Evolutionary conservation across 768 basidiomycete species (phyloP).

Genomic region (Suillus decipiens): DNA sequence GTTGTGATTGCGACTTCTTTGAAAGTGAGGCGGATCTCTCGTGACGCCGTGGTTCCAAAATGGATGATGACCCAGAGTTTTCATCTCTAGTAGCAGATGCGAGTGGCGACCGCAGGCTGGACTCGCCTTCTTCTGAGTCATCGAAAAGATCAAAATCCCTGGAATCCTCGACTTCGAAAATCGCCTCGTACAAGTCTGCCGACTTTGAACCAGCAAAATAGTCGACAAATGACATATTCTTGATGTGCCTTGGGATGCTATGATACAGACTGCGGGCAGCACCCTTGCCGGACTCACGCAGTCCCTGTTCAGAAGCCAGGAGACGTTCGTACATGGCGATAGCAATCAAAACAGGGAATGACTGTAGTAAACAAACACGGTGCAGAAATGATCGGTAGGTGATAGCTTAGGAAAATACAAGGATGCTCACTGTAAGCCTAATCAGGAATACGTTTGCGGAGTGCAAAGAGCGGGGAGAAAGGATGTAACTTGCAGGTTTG

Average conservation of each 20-base stretch:
- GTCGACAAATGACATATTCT: constrained; percentile 73
- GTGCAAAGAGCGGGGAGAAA: constrained; percentile 80
- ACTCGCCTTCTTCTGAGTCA: constrained; percentile 47
- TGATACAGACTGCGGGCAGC: constrained; percentile 60
- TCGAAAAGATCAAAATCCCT: constrained; percentile 51
- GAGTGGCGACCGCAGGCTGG: constrained; percentile 14
- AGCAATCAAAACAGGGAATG: constrained; percentile 73
- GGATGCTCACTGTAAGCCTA: constrained; percentile 63
- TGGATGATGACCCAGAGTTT: constrained; percentile 17
- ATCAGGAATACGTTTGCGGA: constrained; percentile 85
- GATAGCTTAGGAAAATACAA: not conserved
- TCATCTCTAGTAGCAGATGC: constrained; percentile 8
- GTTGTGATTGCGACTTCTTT: constrained; percentile 16
- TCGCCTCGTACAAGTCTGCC: constrained; percentile 71
- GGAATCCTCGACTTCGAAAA: constrained; percentile 69
- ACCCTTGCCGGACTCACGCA: constrained; percentile 53
- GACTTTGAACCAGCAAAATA: constrained; percentile 72
- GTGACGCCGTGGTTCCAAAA: constrained; percentile 9
- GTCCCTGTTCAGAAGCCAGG: constrained; percentile 49
- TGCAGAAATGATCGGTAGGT: constrained; percentile 10
- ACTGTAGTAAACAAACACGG: constrained; percentile 35
- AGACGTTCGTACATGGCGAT: constrained; percentile 84
- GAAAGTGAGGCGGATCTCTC: constrained; percentile 7
- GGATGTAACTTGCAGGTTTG: constrained; percentile 74
- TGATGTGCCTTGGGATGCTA: constrained; percentile 69